phyloP scores from a whole-genome alignment of 495 filamentous ascomycete species.

The Aspergillus ostianus region DNA sequence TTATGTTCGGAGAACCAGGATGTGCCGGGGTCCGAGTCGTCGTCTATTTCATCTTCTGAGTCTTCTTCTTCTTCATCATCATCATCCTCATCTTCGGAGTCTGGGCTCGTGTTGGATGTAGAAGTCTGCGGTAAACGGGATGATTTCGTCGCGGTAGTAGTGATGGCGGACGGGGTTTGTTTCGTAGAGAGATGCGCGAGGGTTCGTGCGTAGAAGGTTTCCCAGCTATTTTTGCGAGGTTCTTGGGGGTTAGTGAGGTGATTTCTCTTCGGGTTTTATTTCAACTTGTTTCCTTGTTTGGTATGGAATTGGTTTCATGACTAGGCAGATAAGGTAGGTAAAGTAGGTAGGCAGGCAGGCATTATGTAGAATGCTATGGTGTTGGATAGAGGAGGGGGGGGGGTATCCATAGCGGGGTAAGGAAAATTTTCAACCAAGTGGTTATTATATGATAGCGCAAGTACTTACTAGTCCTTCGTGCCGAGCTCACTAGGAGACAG shows the following conservation, averaged over 20 bases:
- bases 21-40: constrained; percentile 48
- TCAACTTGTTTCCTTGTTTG: constrained; percentile 1
- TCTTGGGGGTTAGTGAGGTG: background rate
- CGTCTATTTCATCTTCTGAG: constrained; percentile 26
- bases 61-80: constrained; percentile 12
- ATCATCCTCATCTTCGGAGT: constrained; percentile 13
- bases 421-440: background rate
- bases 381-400: constrained; percentile 10
- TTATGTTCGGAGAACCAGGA: constrained; percentile 55
- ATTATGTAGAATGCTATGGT: too few species aligned
- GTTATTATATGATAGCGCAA: background rate
- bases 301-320: background rate
- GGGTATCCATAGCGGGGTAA: constrained; percentile 18
- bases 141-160: background rate
- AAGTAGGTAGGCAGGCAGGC: background rate
- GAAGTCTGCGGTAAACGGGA: too few species aligned
- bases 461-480: constrained; percentile 53
- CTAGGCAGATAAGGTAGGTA: too few species aligned
- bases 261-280: too few species aligned
- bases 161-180: constrained; percentile 11
- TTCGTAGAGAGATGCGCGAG: constrained; percentile 38
- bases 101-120: constrained; percentile 4
- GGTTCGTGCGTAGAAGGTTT: constrained; percentile 47
- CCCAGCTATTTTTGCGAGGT: constrained; percentile 33
- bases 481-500: constrained; percentile 53